phyloP scores from a whole-genome alignment of 176 grass and related monocot genomes.

The Poa pratensis region DNA sequence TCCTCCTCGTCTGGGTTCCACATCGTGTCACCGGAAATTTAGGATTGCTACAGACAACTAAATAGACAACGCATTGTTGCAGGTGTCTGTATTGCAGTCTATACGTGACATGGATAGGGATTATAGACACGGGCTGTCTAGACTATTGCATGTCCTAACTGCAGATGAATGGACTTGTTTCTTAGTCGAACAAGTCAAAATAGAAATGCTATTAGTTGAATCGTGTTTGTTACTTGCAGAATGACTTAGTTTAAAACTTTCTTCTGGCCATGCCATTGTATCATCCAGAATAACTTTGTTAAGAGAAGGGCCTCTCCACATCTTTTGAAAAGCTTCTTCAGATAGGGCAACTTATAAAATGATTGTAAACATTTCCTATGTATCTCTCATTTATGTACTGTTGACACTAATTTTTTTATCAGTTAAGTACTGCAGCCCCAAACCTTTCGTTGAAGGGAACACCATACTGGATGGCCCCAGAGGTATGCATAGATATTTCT shows the following conservation, averaged over 20 bases:
- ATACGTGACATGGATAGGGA: too few species aligned
- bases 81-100: too few species aligned
- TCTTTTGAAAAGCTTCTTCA: constrained; percentile 22
- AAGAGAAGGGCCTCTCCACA: neutral
- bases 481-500: constrained; percentile 54
- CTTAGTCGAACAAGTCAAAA: neutral
- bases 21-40: too few species aligned
- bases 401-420: constrained; percentile 45
- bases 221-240: neutral
- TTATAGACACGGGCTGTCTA: too few species aligned
- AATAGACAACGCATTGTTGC: too few species aligned
- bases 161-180: constrained; percentile 10
- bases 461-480: constrained; percentile 98
- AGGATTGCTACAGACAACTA: too few species aligned
- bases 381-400: constrained; percentile 11
- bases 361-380: neutral
- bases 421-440: constrained; percentile 77
- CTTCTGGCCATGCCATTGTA: neutral
- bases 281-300: constrained; percentile 11
- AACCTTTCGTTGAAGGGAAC: constrained; percentile 92
- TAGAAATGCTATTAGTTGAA: neutral
- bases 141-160: neutral
- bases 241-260: neutral
- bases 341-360: neutral
- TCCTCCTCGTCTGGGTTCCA: too few species aligned